Evolutionary conservation across 2,329 filamentous ascomycete genomes (phyloP).

Genomic region (Monosporascus sp.): DNA sequence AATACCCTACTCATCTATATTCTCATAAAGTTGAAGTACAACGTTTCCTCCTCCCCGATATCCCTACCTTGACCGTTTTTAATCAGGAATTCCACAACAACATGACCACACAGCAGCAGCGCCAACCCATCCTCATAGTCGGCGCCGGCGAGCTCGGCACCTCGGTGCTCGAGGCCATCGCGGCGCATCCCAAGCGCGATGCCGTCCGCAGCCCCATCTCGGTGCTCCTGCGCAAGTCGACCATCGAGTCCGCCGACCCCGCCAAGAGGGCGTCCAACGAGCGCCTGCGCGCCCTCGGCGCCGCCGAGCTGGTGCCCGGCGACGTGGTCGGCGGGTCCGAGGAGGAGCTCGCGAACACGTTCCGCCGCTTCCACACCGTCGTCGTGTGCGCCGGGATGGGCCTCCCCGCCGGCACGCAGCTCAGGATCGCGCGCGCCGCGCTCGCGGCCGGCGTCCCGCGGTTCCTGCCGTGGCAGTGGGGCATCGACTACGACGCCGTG

Average conservation of each 20-base stretch:
- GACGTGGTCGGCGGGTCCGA: conserved; percentile 33
- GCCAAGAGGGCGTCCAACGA: conserved; percentile 31
- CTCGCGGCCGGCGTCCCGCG: conserved; percentile 43
- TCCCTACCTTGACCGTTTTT: not conserved
- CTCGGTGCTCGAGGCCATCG: conserved; percentile 48
- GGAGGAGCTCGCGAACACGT: conserved; percentile 34
- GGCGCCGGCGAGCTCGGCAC: conserved; percentile 63
- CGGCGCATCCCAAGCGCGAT: conserved; percentile 36
- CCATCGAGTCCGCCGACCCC: conserved; percentile 33
- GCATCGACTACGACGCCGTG: conserved; percentile 64
- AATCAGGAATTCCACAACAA: not conserved
- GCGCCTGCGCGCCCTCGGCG: conserved; percentile 30
- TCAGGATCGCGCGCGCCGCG: conserved; percentile 52
- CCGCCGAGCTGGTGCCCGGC: conserved; percentile 35
- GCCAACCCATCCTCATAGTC: conserved; percentile 48
- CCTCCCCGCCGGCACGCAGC: conserved; percentile 48
- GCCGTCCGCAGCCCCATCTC: conserved; percentile 34
- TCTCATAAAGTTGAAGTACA: no score
- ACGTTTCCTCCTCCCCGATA: not conserved
- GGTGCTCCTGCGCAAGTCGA: conserved; percentile 48
- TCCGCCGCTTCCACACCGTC: conserved; percentile 46
- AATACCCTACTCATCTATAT: no score
- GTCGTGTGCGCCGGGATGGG: conserved; percentile 59
- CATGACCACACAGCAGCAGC: not conserved
- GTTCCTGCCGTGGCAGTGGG: conserved; percentile 70